A percentile compares a stretch with the other conserved stretches of the same genome.
These are phyloP conservation scores for Hypoxylon sp. DNA, from an alignment of 2,329 filamentous ascomycete genomes.

Conservation along the genomic window DNA sequence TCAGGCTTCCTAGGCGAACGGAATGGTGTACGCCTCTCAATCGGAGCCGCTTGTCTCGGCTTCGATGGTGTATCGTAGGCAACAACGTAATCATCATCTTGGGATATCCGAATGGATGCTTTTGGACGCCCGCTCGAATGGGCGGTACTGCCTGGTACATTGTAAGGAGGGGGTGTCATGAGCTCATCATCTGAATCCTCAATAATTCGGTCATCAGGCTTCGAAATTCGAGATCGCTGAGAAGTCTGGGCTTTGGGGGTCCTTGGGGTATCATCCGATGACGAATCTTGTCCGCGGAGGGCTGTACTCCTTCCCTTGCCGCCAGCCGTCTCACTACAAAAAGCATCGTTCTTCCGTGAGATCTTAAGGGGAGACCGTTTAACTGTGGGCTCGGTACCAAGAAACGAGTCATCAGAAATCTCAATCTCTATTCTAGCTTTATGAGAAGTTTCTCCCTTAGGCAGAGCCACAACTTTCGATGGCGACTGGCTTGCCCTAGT, in stretches of 20 bases:
- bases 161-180: conserved; percentile 58
- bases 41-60: conserved; percentile 29
- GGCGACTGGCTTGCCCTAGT: conserved; percentile 41
- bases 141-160: conserved; percentile 53
- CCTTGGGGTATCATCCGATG: conserved; percentile 39
- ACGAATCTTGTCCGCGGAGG: conserved; percentile 38
- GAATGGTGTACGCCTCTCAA: conserved; percentile 32
- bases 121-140: conserved; percentile 44
- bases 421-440: conserved; percentile 30
- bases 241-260: conserved; percentile 44
- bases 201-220: conserved; percentile 60
- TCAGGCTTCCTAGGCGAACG: conserved; percentile 46
- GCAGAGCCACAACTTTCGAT: conserved; percentile 31
- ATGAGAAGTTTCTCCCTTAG: conserved; percentile 24
- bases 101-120: conserved; percentile 33
- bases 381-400: conserved; percentile 30
- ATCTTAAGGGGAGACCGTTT: conserved; percentile 49
- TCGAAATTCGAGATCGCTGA: conserved; percentile 42
- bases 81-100: conserved; percentile 40
- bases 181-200: conserved; percentile 72
- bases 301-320: conserved; percentile 18
- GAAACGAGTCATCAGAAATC: conserved; percentile 23
- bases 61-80: conserved; percentile 51
- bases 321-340: conserved; percentile 25
- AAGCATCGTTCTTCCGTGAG: conserved; percentile 40